Evolutionary conservation across 306 rosid species (phyloP), one percentile per base, ranked within the genome.

Genomic region (Sicyos edulis): DNA sequence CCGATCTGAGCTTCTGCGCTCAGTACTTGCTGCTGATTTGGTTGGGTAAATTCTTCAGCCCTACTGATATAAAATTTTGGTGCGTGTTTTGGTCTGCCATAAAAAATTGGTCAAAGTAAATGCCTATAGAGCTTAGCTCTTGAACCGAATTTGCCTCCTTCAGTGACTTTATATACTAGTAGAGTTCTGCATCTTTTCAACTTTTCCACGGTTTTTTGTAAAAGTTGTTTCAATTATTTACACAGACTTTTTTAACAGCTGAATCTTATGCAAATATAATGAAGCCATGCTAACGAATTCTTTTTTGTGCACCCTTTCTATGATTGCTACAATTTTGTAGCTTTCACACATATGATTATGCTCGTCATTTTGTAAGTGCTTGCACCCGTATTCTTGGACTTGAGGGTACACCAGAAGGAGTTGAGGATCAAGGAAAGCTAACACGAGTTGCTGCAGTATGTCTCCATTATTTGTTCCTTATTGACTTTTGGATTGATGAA

Each of bases 381-480:
- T 88, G 96, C 73, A 91, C 92, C 69, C 97, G 97, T 67, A 87
- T 88, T 73, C 91, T 91, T 74, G 92, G 92, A 73, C 92, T 88
- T 74, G 96, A 91, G 84, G 92, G 96, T 60, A 91, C 96, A 0
- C 97, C 92, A 54, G 97, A 91, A 77, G 96, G 97, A 53, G 97
- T 91, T 80, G 97, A 85, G 80, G 86, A 91, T 82, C 92, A 88
- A 79, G 97, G 96, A 77, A 87, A 78, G 85, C 87, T 91, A 69
- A 91, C 97, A 65, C 86, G 97, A 71, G 92, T 91, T 54, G 91
- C 97, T 79, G 97, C 97, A 47, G 97, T 88, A 82, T 69, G 93
- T 81, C 64, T 76, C 71, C 51, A 14, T 71, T 26, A 17, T 9
- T 56, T 22, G 53, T 54, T 12, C 44, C 44, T 13, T 52, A 34